Percentiles rank a stretch among this genome's conserved stretches.
These are phyloP conservation scores for Leucosporidium creatinivorum DNA, from an alignment of 768 basidiomycete genomes.

Conservation along the genomic window DNA sequence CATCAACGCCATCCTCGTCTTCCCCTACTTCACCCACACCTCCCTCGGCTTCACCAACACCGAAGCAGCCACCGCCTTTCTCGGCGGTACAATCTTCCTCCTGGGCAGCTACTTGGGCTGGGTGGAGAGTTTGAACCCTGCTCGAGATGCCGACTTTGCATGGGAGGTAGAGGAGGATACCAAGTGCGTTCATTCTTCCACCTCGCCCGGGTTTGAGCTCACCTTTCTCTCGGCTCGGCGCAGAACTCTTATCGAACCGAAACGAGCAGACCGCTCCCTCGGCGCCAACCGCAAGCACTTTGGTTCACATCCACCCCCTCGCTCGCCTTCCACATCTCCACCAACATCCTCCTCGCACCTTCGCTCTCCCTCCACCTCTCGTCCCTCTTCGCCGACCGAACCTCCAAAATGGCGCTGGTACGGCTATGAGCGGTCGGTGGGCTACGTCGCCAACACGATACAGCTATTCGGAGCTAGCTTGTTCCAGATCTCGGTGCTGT, in stretches of 20 bases:
- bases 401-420: conserved; percentile 25
- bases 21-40: conserved; percentile 24
- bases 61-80: conserved; percentile 26
- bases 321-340: not conserved
- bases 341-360: not conserved
- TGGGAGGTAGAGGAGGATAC: conserved; percentile 16
- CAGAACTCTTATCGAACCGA: not conserved
- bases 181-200: not conserved
- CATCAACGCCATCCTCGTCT: conserved; percentile 27
- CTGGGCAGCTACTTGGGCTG: conserved; percentile 29
- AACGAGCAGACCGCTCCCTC: not conserved
- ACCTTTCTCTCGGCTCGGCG: not conserved
- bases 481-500: conserved; percentile 24
- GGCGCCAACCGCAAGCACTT: conserved; percentile 14
- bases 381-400: not conserved
- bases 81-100: conserved; percentile 30
- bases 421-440: conserved; percentile 13
- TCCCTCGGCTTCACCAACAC: conserved; percentile 9
- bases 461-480: conserved; percentile 29
- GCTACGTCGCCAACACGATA: conserved; percentile 30
- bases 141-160: conserved; percentile 21
- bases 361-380: not conserved
- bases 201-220: too few relatives aligned
- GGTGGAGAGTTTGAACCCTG: conserved; percentile 31
- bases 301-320: conserved; percentile 4